phyloP scores from a whole-genome alignment of 2,329 filamentous ascomycete species.

The Fonsecaea nubica region DNA sequence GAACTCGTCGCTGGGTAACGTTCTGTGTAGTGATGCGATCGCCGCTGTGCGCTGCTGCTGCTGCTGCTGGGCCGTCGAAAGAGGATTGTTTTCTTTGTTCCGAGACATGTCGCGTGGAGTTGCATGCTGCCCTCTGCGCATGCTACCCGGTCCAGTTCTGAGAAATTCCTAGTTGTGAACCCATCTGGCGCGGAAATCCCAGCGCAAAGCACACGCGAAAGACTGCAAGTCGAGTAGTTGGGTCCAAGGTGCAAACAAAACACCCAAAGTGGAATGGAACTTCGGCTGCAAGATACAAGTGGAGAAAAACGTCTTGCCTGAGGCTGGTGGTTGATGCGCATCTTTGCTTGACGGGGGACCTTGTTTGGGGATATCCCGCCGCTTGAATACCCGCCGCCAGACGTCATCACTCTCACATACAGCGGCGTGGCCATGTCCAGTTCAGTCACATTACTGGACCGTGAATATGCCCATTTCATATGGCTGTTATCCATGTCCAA shows the following conservation, averaged over 20 bases:
- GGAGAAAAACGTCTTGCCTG: not conserved
- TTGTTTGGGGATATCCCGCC: not conserved
- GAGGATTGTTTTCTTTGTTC: constrained; percentile 38
- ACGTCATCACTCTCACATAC: not conserved
- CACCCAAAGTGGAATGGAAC: constrained; percentile 27
- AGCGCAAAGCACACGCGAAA: constrained; percentile 1
- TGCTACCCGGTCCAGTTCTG: constrained; percentile 25
- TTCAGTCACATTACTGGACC: not conserved
- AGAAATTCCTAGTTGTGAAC: constrained; percentile 3
- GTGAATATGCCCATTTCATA: not conserved
- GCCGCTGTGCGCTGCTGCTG: constrained; percentile 22
- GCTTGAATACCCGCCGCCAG: not conserved
- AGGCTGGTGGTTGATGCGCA: constrained; percentile 9
- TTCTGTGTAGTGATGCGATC: constrained; percentile 18
- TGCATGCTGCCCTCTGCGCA: constrained; percentile 26
- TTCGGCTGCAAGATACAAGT: constrained; percentile 16
- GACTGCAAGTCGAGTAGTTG: not conserved
- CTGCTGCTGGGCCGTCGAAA: constrained; percentile 19
- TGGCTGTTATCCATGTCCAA: not conserved
- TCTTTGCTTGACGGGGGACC: not conserved
- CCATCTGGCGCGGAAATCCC: not conserved
- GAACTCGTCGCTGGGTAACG: constrained; percentile 37
- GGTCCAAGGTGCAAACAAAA: constrained; percentile 27
- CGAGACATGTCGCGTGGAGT: constrained; percentile 36
- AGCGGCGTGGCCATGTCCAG: not conserved